Conservation (phyloP, 2,329 filamentous ascomycete genomes). For the Colletotrichum sp. region DNA sequence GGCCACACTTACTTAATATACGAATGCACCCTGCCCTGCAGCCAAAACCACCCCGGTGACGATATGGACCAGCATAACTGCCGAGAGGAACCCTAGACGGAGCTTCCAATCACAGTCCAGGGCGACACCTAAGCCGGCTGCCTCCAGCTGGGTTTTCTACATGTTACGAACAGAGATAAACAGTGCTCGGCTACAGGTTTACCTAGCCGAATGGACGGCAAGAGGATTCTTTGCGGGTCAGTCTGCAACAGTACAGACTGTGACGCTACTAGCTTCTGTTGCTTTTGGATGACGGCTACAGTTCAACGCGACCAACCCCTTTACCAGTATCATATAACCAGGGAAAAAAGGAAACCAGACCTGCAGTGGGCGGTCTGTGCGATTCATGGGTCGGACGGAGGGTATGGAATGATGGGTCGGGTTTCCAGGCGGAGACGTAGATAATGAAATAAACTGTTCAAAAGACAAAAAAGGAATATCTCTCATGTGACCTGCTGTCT, state of each 20-base stretch:
- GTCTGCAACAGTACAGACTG: not conserved
- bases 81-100: not conserved
- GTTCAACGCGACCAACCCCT: not conserved
- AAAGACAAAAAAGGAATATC: not conserved
- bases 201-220: not conserved
- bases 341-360: not conserved
- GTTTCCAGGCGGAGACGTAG: constrained; percentile 2
- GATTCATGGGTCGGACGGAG: not conserved
- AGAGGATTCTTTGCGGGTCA: not conserved
- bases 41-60: not conserved
- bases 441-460: not conserved
- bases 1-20: constrained; percentile 9
- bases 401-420: not conserved
- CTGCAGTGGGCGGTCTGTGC: not conserved
- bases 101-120: not conserved
- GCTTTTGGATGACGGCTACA: not conserved
- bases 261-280: not conserved
- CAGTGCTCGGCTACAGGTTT: not conserved
- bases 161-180: not conserved
- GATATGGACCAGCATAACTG: not conserved
- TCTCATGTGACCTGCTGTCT: not conserved
- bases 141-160: not conserved
- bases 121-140: not conserved
- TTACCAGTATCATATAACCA: not conserved
- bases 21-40: not conserved